Conservation (phyloP, 345 rosid species). For the Camelina hispida region DNA sequence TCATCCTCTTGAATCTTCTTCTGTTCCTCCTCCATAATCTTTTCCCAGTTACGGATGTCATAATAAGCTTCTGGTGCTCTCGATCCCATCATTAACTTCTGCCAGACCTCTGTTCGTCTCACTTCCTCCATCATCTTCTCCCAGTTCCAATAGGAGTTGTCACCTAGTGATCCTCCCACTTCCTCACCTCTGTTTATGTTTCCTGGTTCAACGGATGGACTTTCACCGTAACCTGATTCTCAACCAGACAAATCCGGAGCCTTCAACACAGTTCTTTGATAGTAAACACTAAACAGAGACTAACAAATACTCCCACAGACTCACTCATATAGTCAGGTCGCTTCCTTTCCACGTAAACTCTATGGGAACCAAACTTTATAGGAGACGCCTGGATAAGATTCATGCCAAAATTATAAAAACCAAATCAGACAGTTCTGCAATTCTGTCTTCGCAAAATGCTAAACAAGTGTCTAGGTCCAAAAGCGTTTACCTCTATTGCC, state of each 20-base stretch:
- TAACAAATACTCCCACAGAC: too few species aligned
- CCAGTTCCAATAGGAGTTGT: too few species aligned
- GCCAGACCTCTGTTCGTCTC: too few species aligned
- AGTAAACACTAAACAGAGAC: too few species aligned
- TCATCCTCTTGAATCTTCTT: background rate
- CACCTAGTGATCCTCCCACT: background rate
- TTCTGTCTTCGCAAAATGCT: background rate
- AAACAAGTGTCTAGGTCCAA: background rate
- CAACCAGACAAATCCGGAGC: background rate
- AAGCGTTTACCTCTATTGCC: constrained; percentile 68
- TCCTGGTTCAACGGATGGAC: too few species aligned
- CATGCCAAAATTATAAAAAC: constrained; percentile 12
- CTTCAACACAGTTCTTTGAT: background rate
- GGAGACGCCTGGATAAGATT: constrained; percentile 72
- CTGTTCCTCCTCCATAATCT: background rate
- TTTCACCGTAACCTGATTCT: too few species aligned
- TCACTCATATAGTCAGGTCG: too few species aligned
- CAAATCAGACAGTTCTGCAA: background rate
- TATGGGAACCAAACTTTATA: constrained; percentile 54
- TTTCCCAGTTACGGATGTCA: too few species aligned
- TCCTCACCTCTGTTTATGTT: too few species aligned
- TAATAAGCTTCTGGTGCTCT: too few species aligned
- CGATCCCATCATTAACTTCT: too few species aligned
- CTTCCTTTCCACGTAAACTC: constrained; percentile 64
- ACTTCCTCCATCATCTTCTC: too few species aligned